Evolutionary conservation across 78 protist species (phyloP).

Genomic region (Cavenderia fasciculata): DNA sequence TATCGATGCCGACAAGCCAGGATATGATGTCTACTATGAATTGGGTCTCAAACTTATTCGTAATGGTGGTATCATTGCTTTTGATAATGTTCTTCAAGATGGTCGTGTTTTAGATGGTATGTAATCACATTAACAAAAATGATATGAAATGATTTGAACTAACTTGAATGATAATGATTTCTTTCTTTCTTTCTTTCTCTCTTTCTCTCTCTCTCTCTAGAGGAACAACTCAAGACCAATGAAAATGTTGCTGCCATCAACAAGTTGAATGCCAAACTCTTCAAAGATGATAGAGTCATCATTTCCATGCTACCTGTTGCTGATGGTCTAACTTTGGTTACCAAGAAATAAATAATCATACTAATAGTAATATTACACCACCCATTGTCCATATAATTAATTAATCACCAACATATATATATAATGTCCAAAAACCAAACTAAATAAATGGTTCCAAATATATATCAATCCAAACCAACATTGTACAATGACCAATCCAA

Average conservation of each 20-base stretch:
- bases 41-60: slow-evolving; percentile 64
- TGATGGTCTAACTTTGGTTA: slow-evolving; percentile 81
- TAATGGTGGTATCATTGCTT: slow-evolving; percentile 81
- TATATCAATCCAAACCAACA: too few species aligned
- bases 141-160: too few species aligned
- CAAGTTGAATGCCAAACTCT: slow-evolving; percentile 40
- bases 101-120: slow-evolving; percentile 46
- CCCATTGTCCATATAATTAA: too few species aligned
- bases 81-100: slow-evolving; percentile 74
- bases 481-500: too few species aligned
- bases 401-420: too few species aligned
- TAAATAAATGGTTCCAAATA: too few species aligned
- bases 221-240: background rate
- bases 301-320: slow-evolving; percentile 63
- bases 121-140: background rate
- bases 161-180: too few species aligned
- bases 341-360: slow-evolving; percentile 51
- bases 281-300: slow-evolving; percentile 56
- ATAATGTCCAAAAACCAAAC: too few species aligned
- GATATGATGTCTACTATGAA: slow-evolving; percentile 82
- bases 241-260: slow-evolving; percentile 46
- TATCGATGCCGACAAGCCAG: slow-evolving; percentile 88
- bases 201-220: too few species aligned
- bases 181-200: too few species aligned
- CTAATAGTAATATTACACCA: too few species aligned